Evolutionary conservation across 805 yeast genomes (phyloP).

Genomic region (Metschnikowia cerradonensis): DNA sequence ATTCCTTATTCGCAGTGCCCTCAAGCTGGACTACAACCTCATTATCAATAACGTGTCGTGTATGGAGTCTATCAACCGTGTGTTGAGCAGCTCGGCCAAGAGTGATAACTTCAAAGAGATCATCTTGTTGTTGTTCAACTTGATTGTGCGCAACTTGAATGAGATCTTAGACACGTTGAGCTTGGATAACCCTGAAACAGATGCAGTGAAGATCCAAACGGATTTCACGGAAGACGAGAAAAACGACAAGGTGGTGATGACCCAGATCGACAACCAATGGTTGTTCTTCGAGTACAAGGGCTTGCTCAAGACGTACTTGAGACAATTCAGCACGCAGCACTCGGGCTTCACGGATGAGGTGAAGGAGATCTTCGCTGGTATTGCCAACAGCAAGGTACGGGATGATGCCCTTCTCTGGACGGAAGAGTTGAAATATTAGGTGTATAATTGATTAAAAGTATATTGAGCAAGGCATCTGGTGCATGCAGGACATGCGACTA

Average conservation of each 20-base stretch:
- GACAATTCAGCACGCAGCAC: constrained; percentile 23
- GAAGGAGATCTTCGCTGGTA: constrained; percentile 6
- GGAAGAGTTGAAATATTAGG: constrained; percentile 14
- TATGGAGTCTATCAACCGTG: constrained; percentile 40
- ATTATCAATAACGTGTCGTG: constrained; percentile 39
- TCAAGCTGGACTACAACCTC: constrained; percentile 27
- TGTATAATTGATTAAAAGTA: background rate
- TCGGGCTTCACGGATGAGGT: constrained; percentile 15
- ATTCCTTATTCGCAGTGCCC: constrained; percentile 25
- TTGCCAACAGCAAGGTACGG: constrained; percentile 15
- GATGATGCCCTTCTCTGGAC: constrained; percentile 17
- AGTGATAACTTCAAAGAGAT: constrained; percentile 18
- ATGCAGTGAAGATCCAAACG: constrained; percentile 22
- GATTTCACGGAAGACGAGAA: constrained; percentile 26
- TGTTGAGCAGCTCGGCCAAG: constrained; percentile 24
- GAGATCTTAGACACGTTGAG: constrained; percentile 17
- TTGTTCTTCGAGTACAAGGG: constrained; percentile 40
- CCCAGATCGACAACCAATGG: constrained; percentile 36
- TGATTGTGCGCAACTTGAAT: constrained; percentile 32
- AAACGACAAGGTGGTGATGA: constrained; percentile 22
- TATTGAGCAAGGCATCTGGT: background rate
- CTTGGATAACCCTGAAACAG: constrained; percentile 11
- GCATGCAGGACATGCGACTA: background rate
- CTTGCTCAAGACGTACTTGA: constrained; percentile 35
- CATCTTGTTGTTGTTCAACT: constrained; percentile 20